Base-by-base conservation (phyloP, 345 rosid species). In the Eutrema yunnanense region DNA sequence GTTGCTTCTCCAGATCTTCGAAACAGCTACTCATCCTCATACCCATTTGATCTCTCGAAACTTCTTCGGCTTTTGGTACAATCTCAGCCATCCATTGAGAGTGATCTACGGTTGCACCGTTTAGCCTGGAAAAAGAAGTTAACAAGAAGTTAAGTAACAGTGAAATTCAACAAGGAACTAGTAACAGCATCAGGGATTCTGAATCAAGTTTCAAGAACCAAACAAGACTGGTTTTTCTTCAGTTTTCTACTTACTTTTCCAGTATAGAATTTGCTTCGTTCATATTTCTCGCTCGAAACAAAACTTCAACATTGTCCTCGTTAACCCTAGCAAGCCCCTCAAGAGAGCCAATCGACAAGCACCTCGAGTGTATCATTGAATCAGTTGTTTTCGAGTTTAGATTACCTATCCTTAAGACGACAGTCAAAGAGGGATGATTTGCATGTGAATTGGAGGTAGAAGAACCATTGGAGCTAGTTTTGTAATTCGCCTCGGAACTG, bases 251-350 rank as follows among this genome's bases (percentile, higher is more conserved):
- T 52, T 62, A 72, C 76, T 63, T 5, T 43, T 54, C 30, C 14
- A 64, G 70, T 43, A 63, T 43, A 26, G 48, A 73, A 63, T 73
- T 44, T 54, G 49, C 63, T 27, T 54, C 56, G 12, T 63, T 36
- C 36, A 9, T 27, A 53, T 50, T 37, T 48, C 49, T 49, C 51
- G 48, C 67, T 38, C 60, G 67, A 73, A 57, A 73, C 8, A 32
- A 57, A 6, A 58, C 72, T 3, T 73, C 60, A 33, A 40, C 60
- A 47, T 53, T 65, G 72, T 66, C 79, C 78, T 81, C 75, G 8
- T 34, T 9, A 26, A 63, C 70, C 19, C 76, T 63, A 26, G 8
- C 29, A 54, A 54, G 9, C 19, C 76, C 76, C 33, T 63, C 64
- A 12, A 63, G 47, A 34, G 48, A 36, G 6, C 41, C 55, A 53